phyloP scores from a whole-genome alignment of 2,329 filamentous ascomycete genomes.

The Pyricularia sp. region DNA sequence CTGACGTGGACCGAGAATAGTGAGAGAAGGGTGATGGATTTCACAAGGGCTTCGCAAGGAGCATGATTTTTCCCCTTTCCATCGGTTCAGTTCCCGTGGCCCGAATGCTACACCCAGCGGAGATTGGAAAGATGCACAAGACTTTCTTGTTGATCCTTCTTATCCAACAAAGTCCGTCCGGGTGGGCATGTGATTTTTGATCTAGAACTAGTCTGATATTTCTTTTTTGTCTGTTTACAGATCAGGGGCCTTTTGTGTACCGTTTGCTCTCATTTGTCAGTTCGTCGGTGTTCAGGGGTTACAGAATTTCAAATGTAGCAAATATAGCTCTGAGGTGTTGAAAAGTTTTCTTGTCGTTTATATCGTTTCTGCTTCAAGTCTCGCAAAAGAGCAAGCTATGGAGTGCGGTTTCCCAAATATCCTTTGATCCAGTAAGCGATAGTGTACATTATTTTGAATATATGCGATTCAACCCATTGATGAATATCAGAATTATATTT shows the following conservation, averaged over 20 bases:
- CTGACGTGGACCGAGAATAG: too few relatives aligned
- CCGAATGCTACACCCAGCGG: not conserved
- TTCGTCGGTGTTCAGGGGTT: not conserved
- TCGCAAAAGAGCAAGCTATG: not conserved
- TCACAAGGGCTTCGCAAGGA: not conserved
- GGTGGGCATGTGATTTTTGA: not conserved
- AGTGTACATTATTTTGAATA: not conserved
- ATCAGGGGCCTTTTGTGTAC: not conserved
- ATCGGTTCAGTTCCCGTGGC: not conserved
- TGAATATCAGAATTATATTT: not conserved
- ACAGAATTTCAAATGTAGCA: not conserved
- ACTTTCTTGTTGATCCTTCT: not conserved
- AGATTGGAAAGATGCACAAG: not conserved
- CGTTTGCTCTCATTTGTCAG: not conserved
- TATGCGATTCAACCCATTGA: not conserved
- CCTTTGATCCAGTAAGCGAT: not conserved
- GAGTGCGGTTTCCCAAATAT: not conserved
- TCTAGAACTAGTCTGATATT: not conserved
- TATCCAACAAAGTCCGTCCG: not conserved
- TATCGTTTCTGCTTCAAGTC: not conserved
- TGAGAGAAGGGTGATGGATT: too few relatives aligned
- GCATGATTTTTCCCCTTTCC: not conserved
- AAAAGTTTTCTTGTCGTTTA: not conserved
- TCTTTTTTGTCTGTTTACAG: not conserved
- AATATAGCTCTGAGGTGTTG: not conserved